A percentile compares a stretch with the other conserved stretches of the same genome.
Evolutionary conservation across 2,329 filamentous ascomycete species (phyloP).

Genomic region (Plenodomus biglobosus): DNA sequence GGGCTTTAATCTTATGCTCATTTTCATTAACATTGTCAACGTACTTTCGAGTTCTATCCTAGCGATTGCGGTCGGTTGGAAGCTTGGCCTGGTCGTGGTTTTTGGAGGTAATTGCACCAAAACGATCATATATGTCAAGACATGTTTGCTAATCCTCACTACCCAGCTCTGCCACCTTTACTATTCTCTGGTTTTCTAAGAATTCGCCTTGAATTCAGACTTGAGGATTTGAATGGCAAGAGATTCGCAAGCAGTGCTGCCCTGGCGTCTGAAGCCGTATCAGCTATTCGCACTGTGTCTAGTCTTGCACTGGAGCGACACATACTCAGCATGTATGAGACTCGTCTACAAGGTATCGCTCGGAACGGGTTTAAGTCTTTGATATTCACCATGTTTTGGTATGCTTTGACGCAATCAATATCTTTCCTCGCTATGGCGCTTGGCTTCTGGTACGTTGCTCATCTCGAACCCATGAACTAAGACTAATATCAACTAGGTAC

Average conservation of each 20-base stretch:
- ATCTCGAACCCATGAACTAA: conserved; percentile 57
- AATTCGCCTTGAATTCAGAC: conserved; percentile 83
- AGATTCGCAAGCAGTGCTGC: conserved; percentile 61
- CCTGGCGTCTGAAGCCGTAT: conserved; percentile 91
- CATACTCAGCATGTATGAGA: conserved; percentile 67
- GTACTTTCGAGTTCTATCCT: conserved; percentile 72
- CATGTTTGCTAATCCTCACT: background rate
- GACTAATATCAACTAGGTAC: conserved; percentile 33
- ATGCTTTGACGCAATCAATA: conserved; percentile 80
- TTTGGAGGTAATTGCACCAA: conserved; percentile 63
- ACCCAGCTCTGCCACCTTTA: conserved; percentile 24
- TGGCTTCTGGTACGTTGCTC: conserved; percentile 44
- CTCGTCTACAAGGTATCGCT: conserved; percentile 58
- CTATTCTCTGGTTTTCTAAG: conserved; percentile 74
- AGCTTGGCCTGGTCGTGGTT: conserved; percentile 78
- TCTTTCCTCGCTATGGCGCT: conserved; percentile 50
- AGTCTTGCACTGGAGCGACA: conserved; percentile 85
- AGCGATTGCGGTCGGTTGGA: conserved; percentile 79
- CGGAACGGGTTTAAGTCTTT: conserved; percentile 65
- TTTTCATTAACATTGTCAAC: conserved; percentile 78
- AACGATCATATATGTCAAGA: background rate
- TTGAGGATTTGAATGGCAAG: conserved; percentile 69
- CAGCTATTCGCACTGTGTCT: conserved; percentile 89
- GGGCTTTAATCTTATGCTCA: conserved; percentile 82
- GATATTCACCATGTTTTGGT: conserved; percentile 74